Base-by-base conservation (phyloP, 2,329 filamentous ascomycete genomes). In the Keithomyces neogunnii region DNA sequence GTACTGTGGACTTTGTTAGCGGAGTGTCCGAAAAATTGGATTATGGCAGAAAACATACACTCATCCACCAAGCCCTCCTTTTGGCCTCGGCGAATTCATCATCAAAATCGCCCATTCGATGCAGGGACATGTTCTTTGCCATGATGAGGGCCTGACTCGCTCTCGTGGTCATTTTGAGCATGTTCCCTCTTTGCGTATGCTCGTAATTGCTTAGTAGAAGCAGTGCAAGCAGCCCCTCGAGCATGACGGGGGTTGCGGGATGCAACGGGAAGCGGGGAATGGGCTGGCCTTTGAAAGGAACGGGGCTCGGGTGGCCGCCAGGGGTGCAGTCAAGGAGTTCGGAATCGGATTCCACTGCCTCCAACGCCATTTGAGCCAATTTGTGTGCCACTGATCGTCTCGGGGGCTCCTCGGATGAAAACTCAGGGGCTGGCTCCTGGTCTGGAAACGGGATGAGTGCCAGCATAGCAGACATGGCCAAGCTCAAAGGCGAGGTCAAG, bases 31-130 rank as follows among this genome's bases (percentile, higher is more conserved):
- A 13, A 13, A 10, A 19, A 19, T 19, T 30, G 31, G 1, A 10
- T 30, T 5, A 8, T n/a, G 19, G 7, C 9, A 38, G 10, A 19
- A 47, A 26, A 38, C 48, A 28, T 50, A 50, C 48, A 28, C 39
- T 50, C 48, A 50, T 50, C 48, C 48, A 50, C 48, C 48, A 50
- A 4, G 48, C 31, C 30, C 48, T 50, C 43, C 48, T 42, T 36
- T 44, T 45, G 19, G 48, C 48, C 36, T 50, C 48, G 9, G 48
- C 19, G 30, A 46, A 50, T 4, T 13, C 32, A 30, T 50, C 48
- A 19, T 29, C 48, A 36, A 39, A 42, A 2, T 19, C 8, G 1
- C 5, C n/a, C 30, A 50, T 26, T 11, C 13, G 42, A 36, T 50
- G 48, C 4, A 50, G 48, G 33, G 30, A 36, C 35, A 50, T 33